Evolutionary conservation across 768 basidiomycete genomes (phyloP), one percentile per base, ranked within the genome.

Genomic region (Hericium rajendrae): DNA sequence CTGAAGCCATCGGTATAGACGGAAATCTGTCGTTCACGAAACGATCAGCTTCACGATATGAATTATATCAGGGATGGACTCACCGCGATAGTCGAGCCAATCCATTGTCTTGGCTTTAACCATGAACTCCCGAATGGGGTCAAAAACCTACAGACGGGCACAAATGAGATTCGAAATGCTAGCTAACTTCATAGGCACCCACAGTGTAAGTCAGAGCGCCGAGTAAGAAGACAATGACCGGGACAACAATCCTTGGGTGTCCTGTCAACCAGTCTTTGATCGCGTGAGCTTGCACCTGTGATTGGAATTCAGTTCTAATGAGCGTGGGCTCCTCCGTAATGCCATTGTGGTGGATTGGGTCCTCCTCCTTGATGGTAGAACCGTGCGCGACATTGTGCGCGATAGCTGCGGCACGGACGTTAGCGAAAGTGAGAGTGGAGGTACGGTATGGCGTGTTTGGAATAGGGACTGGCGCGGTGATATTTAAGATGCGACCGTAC

Each of bases 161-260:
- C 4, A 16, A 28, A 18, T 18, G 18, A n/a, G 28, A 59, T 26
- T 57, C 49, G 9, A 18, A 10, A 26, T 24, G 22, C 40, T n/a
- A 8, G 13, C 4, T 9, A 51, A 13, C 32, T 32, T 32, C 4
- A 32, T 15, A 48, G 41, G 56, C 22, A 71, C 83, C 59, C 60
- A 91, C 92, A 6, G 90, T 87, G 67, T 95, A 97, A 20, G 91
- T 91, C 39, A 98, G 64, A 2, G 87, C 86, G 11, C 94, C 95
- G n/a, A 98, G 68, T 2, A 98, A 72, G 69, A 97, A 97, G 46
- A 93, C 80, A 2, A 93, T 58, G 16, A 93, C 69, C 0, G 93
- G 92, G 3, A 94, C 69, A 54, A 85, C 82, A 52, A 97, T 86
- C 59, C 83, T 84, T 8, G 95, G 94, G 71, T 98, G 94, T n/a